phyloP scores from a whole-genome alignment of 306 rosid species.

The Gillenia trifoliata region DNA sequence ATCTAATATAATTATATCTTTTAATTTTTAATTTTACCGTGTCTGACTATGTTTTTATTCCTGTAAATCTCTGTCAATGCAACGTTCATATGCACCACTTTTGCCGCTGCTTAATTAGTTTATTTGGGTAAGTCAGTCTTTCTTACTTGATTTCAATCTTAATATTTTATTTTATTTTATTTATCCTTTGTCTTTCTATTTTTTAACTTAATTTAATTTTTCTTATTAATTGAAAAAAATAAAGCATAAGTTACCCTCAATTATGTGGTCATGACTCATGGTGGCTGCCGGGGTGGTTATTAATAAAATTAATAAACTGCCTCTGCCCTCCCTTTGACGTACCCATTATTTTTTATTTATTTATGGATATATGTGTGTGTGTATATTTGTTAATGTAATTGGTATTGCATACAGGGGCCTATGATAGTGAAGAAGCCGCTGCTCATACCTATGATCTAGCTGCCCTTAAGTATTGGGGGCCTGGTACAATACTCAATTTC shows the following conservation, averaged over 20 bases:
- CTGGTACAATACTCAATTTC: conserved; percentile 63
- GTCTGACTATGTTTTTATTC: conserved; percentile 58
- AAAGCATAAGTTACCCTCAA: conserved; percentile 3
- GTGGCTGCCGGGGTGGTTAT: background rate
- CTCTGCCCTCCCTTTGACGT: background rate
- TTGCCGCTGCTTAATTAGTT: conserved; percentile 64
- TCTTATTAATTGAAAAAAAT: background rate
- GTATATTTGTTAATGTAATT: background rate
- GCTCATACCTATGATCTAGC: conserved; percentile 95
- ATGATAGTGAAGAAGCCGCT: conserved; percentile 82
- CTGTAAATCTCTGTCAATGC: conserved; percentile 44
- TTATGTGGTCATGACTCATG: conserved; percentile 13
- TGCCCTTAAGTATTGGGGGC: conserved; percentile 94
- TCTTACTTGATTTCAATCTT: background rate
- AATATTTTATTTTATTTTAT: background rate
- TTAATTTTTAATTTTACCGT: conserved; percentile 1
- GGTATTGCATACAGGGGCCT: conserved; percentile 53
- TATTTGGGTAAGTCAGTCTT: conserved; percentile 73
- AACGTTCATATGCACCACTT: conserved; percentile 44
- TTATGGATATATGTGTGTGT: background rate
- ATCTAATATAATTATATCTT: background rate
- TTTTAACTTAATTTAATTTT: background rate
- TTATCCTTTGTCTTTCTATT: too few relatives aligned
- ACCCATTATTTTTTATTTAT: too few relatives aligned
- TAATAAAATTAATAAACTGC: background rate